phyloP scores from a whole-genome alignment of 306 rosid species.

The Fragaria nilgerrensis region DNA sequence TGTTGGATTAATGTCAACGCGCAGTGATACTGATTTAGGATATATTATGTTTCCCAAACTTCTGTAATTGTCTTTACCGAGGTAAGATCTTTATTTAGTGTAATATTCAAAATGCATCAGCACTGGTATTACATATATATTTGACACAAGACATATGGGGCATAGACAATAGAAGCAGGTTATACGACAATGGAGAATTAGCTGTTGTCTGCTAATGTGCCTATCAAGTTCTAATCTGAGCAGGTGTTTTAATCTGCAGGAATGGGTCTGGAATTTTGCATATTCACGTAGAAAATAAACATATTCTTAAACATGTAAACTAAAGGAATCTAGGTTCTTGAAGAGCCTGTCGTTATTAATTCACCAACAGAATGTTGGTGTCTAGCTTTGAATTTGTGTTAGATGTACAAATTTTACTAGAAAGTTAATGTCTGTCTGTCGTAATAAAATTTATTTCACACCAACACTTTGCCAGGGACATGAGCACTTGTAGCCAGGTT shows the following conservation, averaged over 20 bases:
- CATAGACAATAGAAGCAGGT: not conserved
- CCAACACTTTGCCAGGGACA: not conserved
- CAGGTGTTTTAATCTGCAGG: not conserved
- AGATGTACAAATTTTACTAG: not conserved
- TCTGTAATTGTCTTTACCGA: not conserved
- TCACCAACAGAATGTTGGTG: not conserved
- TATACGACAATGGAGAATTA: not conserved
- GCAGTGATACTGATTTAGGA: not conserved
- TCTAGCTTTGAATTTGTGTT: not conserved
- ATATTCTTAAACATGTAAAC: not conserved
- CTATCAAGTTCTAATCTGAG: not conserved
- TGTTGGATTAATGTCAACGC: not conserved
- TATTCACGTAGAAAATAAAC: not conserved
- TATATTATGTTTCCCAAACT: not conserved
- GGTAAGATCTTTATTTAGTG: not conserved
- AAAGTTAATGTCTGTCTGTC: not conserved
- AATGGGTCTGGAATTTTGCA: not conserved
- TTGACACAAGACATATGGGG: not conserved
- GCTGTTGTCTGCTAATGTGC: not conserved
- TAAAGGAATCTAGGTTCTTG: not conserved
- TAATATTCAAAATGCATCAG: not conserved
- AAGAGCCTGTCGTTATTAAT: not conserved
- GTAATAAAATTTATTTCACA: not conserved
- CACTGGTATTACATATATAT: not conserved
- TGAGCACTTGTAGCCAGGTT: not conserved